Base-by-base conservation (phyloP, 768 basidiomycete species). In the Suillus weaverae region DNA sequence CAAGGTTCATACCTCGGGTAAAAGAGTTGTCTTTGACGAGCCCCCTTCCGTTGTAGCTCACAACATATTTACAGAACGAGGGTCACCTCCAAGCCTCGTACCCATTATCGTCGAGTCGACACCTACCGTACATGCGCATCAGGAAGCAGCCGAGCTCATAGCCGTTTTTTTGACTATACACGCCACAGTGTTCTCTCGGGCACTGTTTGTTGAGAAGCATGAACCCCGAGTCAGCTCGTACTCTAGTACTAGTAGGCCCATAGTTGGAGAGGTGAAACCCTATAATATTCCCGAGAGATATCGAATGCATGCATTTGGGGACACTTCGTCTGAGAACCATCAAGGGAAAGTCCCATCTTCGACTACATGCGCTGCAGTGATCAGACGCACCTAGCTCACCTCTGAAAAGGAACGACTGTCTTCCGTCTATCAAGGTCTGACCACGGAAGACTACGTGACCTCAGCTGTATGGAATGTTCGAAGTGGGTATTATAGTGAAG, bases 101-200 rank as follows among this genome's bases (percentile, higher is more conserved):
- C 55, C 56, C 9, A 39, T 26, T 38, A 57, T 57, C 8, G 22
- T 30, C 38, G 26, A 26, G 10, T 26, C 5, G 56, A 39, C 55
- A 16, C 38, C 38, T 10, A 10, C 26, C 18, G 38, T 38, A 22
- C 26, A 39, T 56, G 22, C 16, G 22, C 55, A 56, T 26, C 55
- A 56, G 22, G 56, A 57, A 57, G 22, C 56, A 57, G 9, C 55
- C 56, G 16, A 57, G 38, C 26, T 38, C 22, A 56, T 56, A 39
- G 56, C 56, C 56, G 5, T 57, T 57, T 26, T 36, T 56, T 56
- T 57, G 22, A 38, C 36, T 57, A 38, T 38, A 57, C 36, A 57
- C 55, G 53, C 26, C 32, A 56, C 55, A 57, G 36, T 57, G 36
- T 57, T 57, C 55, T 57, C 36, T 38, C 36, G 55, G 36, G 55